Base-by-base conservation (phyloP, 257 asterid genomes). In the Fraxinus anomala region DNA sequence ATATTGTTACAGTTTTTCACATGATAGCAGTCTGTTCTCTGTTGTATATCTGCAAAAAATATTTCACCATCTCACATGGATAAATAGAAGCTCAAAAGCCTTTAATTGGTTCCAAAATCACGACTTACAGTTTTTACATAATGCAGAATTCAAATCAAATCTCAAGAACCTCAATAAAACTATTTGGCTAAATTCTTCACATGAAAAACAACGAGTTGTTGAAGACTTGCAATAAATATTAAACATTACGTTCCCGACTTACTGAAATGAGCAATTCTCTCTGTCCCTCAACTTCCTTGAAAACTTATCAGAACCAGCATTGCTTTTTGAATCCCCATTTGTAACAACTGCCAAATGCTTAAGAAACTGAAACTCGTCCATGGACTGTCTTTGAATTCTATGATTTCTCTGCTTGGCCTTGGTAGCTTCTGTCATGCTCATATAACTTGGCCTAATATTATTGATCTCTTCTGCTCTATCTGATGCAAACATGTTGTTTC, bases 291-390 rank as follows among this genome's bases (percentile, higher is more conserved):
- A 77, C 77, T 74, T 87, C 83, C 77, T 82, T 5, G 89, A 78
- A 63, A 42, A 80, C 86, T 83, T 89, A 17, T 88, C 92, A 54
- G 86, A 85, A 63, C 85, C 88, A 10, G 81, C 82, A 73, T 84
- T 82, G 85, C 92, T 89, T 68, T 87, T 91, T 1, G 84, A 82
- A 78, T 92, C 92, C 37, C 72, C 86, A 75, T 75, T 87, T 16
- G 84, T 49, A 72, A 80, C 71, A 1, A 81, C 89, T 19, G 44
- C 84, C 5, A 86, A 80, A 80, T 88, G 91, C 72, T 88, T 89
- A n/a, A 82, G 87, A 82, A 92, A 89, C 90, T 94, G 93, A 84
- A 89, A 87, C 81, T 92, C 97, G 81, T 91, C 97, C 98, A 93
- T 91, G 30, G 90, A 90, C 72, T 84, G 96, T 73, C 92, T 87